Base-by-base conservation (phyloP, 2,329 filamentous ascomycete species). In the Monilinia fructigena region DNA sequence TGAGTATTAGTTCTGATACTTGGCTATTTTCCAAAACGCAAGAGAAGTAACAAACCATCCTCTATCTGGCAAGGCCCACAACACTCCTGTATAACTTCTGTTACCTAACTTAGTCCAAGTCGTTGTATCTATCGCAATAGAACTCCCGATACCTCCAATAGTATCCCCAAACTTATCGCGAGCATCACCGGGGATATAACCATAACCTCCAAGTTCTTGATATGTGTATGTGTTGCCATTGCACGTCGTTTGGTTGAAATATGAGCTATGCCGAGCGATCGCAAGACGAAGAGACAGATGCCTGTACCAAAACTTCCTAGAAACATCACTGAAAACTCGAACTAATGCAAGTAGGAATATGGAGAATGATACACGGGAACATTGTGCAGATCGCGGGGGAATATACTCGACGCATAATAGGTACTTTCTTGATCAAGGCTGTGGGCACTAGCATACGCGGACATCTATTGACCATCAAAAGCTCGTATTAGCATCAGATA, bases 141-240 rank as follows among this genome's bases (percentile, higher is more conserved):
- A 82, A 66, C 85, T 89, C 11, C 89, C 89, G 62, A 89, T 80
- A 1, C 87, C 86, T 48, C 86, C 87, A 40, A 91, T 79, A 0
- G 88, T 91, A 74, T 92, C 89, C 40, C 87, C 87, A 70, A 83
- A 88, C 74, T 88, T 87, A 77, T 92, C 89, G 42, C 82, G 79
- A 3, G 83, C 82, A 72, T 87, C 81, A 42, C 81, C 80, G 0
- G 83, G 77, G 3, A 91, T 77, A 65, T 80, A 82, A 6, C 89
- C 89, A 73, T 87, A 91, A 12, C 89, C 89, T 5, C 85, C 87
- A 12, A 92, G 82, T 66, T 83, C 81, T 63, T 88, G 79, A 74
- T 92, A 92, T n/a, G 83, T 80, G 72, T 89, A 91, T 0, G 77
- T 80, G 68, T 86, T 81, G 60, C 85, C 85, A 70, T 84, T 86